Percentiles rank a stretch among this genome's conserved stretches.
Evolutionary conservation across 352 stramenopile species (phyloP).

Genomic region (Phytophthora citricola): DNA sequence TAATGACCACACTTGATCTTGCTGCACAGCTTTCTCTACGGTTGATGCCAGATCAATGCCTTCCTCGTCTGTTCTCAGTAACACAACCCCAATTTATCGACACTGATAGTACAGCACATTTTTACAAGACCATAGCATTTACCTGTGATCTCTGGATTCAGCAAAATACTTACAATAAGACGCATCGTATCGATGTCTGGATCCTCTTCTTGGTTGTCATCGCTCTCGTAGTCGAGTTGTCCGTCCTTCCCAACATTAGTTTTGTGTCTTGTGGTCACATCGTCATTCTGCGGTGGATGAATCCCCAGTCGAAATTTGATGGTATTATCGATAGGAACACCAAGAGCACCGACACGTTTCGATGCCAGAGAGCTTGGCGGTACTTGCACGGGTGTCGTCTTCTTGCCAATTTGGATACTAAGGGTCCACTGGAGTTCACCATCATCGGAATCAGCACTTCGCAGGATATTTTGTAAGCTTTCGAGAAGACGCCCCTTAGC

Average conservation of each 20-base stretch:
- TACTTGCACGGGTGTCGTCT: not conserved
- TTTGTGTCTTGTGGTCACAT: not conserved
- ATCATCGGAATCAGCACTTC: constrained; percentile 32
- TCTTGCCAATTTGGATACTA: constrained; percentile 34
- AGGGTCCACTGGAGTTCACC: constrained; percentile 48
- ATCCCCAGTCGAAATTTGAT: constrained; percentile 55
- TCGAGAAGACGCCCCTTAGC: constrained; percentile 13
- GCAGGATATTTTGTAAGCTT: constrained; percentile 10
- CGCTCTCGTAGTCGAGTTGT: constrained; percentile 12
- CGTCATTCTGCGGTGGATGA: constrained; percentile 30
- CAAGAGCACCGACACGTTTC: constrained; percentile 7
- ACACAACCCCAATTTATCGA: not conserved
- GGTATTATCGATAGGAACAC: constrained; percentile 9
- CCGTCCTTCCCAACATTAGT: constrained; percentile 8
- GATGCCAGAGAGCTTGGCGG: constrained; percentile 1
- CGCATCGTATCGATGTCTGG: constrained; percentile 27
- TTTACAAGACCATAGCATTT: not conserved
- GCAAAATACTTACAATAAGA: constrained; percentile 38
- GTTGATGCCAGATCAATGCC: constrained; percentile 55
- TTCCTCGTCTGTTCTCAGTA: constrained; percentile 48
- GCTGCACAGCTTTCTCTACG: constrained; percentile 46
- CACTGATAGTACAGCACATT: not conserved
- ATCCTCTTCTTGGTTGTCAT: constrained; percentile 21
- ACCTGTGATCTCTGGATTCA: constrained; percentile 47
- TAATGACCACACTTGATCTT: constrained; percentile 45